Evolutionary conservation across 805 yeast species (phyloP), one percentile per base, ranked within the genome.

Genomic region (Teunomyces atbi): DNA sequence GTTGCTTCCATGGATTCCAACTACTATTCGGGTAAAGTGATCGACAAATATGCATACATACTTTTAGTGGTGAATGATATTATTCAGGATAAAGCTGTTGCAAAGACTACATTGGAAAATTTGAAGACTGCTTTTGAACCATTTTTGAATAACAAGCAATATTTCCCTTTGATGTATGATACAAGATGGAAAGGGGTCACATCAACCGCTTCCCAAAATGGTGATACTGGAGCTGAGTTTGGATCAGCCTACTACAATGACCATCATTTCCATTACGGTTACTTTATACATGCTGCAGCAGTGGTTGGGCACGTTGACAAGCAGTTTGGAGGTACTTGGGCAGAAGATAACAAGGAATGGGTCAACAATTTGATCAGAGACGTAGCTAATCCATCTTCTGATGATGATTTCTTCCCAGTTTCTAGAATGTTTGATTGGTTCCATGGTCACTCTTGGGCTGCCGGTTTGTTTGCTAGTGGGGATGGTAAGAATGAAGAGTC

Each of bases 261-360:
- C 58, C 96, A 89, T 57, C 94, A 88, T 60, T 89, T 87, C 77
- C 95, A 89, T 62, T 89, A 85, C 58, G 94, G 94, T 8, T 89
- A 87, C 64, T 84, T 82, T 54, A 75, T 88, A 41, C 91, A 87
- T 60, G 86, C 95, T 1, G 95, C 95, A 5, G 90, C 95, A 1
- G 70, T 86, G 16, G 78, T 87, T 39, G 91, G 84, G n/a, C 63
- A 79, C 45, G 79, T 83, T 13, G 95, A 88, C 46, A 50, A 41
- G 69, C 69, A 49, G 49, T 68, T 45, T 62, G 79, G 78, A 18
- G 82, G 82, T 40, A 60, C 72, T 6, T 83, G 88, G 87, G 72
- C 81, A 5, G 50, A 42, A 23, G 58, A 58, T 21, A 55, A 59
- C 45, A 50, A 54, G 48, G 59, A 51, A 19, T 59, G 59, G 56